Conservation (phyloP, 1,284 basidiomycete genomes). For the Agaricales sp. region DNA sequence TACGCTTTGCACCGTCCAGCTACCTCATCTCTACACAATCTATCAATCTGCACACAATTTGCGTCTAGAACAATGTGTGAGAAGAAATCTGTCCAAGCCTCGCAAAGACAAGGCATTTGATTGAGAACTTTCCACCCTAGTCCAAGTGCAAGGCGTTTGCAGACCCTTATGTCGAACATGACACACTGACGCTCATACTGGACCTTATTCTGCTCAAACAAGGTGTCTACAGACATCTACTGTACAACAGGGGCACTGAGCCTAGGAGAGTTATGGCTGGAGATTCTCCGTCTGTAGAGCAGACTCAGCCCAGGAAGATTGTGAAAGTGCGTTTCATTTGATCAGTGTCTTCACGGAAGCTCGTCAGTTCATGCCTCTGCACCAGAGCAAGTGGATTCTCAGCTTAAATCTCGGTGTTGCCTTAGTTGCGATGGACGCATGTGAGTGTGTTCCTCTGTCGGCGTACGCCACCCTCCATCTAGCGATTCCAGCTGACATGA, state of each 20-base stretch:
- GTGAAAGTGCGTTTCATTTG: constrained; percentile 10
- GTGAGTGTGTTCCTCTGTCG: constrained; percentile 29
- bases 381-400: constrained; percentile 45
- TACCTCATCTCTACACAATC: constrained; percentile 71
- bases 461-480: neutral
- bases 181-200: constrained; percentile 65
- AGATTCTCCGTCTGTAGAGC: constrained; percentile 8
- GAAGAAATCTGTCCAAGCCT: constrained; percentile 18
- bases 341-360: constrained; percentile 6
- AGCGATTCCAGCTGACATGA: constrained; percentile 2
- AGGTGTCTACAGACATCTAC: constrained; percentile 78
- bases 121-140: constrained; percentile 21
- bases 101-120: neutral
- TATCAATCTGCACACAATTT: constrained; percentile 80
- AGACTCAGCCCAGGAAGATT: constrained; percentile 7
- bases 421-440: constrained; percentile 56
- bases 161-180: constrained; percentile 88
- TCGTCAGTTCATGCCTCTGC: neutral
- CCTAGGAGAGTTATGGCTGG: constrained; percentile 33
- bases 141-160: constrained; percentile 60
- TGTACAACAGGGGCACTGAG: constrained; percentile 77
- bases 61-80: constrained; percentile 70
- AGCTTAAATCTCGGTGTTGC: constrained; percentile 46
- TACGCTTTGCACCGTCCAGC: constrained; percentile 62
- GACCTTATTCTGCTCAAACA: constrained; percentile 85